phyloP scores from a whole-genome alignment of 2,329 filamentous ascomycete genomes.

The Paecilomyces niveus region DNA sequence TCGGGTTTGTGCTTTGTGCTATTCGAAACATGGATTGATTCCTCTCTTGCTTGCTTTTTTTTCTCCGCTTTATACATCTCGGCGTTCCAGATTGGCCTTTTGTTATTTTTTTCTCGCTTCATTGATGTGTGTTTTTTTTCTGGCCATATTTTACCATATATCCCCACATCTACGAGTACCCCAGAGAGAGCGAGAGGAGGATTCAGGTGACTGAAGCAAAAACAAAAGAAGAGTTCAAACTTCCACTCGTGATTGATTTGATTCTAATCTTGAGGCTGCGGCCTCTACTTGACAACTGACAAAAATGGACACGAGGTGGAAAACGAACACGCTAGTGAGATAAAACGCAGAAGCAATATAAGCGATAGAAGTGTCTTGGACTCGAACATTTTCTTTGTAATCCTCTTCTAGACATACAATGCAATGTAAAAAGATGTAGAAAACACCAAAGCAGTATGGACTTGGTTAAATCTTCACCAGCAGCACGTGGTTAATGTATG shows the following conservation, averaged over 20 bases:
- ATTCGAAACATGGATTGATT: background rate
- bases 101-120: background rate
- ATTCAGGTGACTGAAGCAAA: background rate
- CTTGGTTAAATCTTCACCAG: too few relatives aligned
- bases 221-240: background rate
- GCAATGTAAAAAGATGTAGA: too few relatives aligned
- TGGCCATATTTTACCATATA: background rate
- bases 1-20: background rate
- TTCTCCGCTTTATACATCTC: background rate
- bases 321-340: background rate
- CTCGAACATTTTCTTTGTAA: background rate
- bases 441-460: too few relatives aligned
- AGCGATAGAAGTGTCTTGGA: background rate
- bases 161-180: background rate
- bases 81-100: background rate
- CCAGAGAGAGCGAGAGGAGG: background rate
- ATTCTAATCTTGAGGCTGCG: background rate
- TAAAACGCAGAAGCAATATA: background rate
- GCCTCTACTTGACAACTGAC: background rate
- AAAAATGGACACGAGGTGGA: background rate
- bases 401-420: background rate
- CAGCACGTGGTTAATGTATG: too few relatives aligned
- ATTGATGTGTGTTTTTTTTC: background rate
- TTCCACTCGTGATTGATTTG: background rate
- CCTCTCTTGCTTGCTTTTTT: background rate